Percentiles rank a stretch among this genome's conserved stretches.
Conservation (phyloP, 352 stramenopile genomes). For the Aphanomyces invadans region DNA sequence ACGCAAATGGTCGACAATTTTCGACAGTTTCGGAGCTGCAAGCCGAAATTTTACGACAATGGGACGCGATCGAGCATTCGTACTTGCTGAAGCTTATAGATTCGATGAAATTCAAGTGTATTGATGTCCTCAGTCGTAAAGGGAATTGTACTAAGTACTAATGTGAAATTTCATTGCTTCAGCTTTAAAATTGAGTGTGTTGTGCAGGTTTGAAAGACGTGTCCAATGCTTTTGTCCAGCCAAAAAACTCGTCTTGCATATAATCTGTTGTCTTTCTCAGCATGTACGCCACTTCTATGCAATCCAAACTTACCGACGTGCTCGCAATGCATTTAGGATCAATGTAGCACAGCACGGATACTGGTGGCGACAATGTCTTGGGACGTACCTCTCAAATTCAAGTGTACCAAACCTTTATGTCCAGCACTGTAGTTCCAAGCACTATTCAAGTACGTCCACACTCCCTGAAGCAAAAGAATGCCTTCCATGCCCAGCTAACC, state of each 20-base stretch:
- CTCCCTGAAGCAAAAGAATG: too few relatives aligned
- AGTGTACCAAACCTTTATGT: not conserved
- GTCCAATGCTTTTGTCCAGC: slow-evolving; percentile 2
- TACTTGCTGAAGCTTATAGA: not conserved
- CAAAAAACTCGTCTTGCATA: not conserved
- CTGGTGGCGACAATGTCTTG: not conserved
- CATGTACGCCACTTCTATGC: not conserved
- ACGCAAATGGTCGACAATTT: slow-evolving; percentile 2
- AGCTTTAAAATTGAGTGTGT: not conserved
- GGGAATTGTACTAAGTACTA: not conserved
- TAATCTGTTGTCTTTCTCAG: not conserved
- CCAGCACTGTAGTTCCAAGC: not conserved
- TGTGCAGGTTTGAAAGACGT: not conserved
- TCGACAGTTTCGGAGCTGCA: not conserved
- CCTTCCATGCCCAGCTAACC: too few relatives aligned
- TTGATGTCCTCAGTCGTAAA: not conserved
- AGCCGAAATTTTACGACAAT: slow-evolving; percentile 5
- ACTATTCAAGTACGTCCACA: too few relatives aligned
- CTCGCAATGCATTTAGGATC: not conserved
- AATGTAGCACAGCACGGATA: not conserved
- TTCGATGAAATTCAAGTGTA: not conserved
- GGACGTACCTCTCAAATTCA: not conserved
- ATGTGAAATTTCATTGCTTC: not conserved
- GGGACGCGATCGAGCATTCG: not conserved
- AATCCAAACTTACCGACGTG: not conserved